Conservation (phyloP, 129 eudicot genomes). For the Artemisia tridentata region DNA sequence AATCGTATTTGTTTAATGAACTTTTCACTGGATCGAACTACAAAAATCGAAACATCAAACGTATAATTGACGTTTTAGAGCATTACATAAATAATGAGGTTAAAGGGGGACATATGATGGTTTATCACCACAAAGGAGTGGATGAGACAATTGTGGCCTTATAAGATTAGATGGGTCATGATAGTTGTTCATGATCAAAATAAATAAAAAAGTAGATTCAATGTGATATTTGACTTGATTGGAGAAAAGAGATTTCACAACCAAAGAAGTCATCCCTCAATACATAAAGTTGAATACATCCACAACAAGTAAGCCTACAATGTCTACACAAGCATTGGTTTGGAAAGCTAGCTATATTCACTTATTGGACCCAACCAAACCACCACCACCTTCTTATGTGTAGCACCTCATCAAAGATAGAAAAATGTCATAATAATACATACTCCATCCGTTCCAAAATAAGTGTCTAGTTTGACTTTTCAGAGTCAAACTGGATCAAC, state of each 20-base stretch:
- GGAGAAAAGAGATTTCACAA: constrained; percentile 37
- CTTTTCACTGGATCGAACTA: background rate
- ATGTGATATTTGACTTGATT: constrained; percentile 36
- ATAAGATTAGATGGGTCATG: constrained; percentile 43
- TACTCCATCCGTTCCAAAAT: too few relatives aligned
- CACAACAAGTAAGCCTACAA: constrained; percentile 36
- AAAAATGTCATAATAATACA: background rate
- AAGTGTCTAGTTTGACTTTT: too few relatives aligned
- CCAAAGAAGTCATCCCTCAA: constrained; percentile 28
- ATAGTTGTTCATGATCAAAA: constrained; percentile 46
- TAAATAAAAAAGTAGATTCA: constrained; percentile 33
- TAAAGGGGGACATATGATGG: constrained; percentile 50
- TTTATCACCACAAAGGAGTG: constrained; percentile 44
- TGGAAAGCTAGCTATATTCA: constrained; percentile 36
- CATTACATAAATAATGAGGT: constrained; percentile 21
- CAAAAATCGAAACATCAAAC: background rate
- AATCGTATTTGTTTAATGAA: background rate
- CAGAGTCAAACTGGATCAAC: too few relatives aligned
- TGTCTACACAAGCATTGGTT: constrained; percentile 35
- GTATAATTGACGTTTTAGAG: background rate
- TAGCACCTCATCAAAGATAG: background rate
- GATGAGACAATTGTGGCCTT: constrained; percentile 53
- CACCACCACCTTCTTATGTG: constrained; percentile 20
- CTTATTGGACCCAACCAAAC: constrained; percentile 31
- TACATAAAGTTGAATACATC: constrained; percentile 31